Conservation (phyloP, 768 basidiomycete species). For the Multifurca ochricompacta region DNA sequence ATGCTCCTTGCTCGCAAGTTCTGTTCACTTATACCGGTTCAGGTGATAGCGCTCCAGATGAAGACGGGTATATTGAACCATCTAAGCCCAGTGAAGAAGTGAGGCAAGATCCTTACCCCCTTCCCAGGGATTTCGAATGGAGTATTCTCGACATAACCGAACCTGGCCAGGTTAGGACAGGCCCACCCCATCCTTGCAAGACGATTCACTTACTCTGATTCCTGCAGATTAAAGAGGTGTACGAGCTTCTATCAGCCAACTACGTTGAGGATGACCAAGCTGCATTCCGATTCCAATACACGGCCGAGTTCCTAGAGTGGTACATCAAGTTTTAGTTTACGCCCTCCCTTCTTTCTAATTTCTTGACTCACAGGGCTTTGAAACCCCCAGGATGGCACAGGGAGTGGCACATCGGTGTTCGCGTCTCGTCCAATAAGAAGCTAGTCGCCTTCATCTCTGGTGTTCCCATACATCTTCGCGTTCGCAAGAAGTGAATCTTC, state of each 20-base stretch:
- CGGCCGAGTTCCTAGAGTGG: slow-evolving; percentile 91
- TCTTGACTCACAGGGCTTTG: slow-evolving; percentile 63
- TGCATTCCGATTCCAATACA: slow-evolving; percentile 94
- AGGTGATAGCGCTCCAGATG: slow-evolving; percentile 58
- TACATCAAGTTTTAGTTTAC: slow-evolving; percentile 25
- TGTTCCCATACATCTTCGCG: slow-evolving; percentile 78
- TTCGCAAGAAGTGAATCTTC: slow-evolving; percentile 65
- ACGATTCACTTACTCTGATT: slow-evolving; percentile 4
- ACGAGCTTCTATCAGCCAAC: slow-evolving; percentile 83
- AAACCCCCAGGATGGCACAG: slow-evolving; percentile 88
- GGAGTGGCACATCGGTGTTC: slow-evolving; percentile 95
- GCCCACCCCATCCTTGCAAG: not conserved
- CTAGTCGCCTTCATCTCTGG: slow-evolving; percentile 96
- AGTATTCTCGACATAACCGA: slow-evolving; percentile 71
- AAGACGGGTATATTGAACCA: slow-evolving; percentile 87
- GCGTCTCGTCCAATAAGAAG: slow-evolving; percentile 84
- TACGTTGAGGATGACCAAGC: slow-evolving; percentile 97
- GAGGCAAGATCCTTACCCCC: slow-evolving; percentile 76
- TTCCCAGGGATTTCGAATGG: slow-evolving; percentile 95
- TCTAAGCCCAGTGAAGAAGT: slow-evolving; percentile 70
- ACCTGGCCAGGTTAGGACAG: slow-evolving; percentile 50
- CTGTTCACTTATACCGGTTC: slow-evolving; percentile 8
- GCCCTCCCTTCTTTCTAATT: not conserved
- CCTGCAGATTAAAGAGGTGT: slow-evolving; percentile 80
- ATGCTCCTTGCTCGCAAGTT: not conserved